Conservation (phyloP, 805 yeast species). For the Yueomyces sinensis region DNA sequence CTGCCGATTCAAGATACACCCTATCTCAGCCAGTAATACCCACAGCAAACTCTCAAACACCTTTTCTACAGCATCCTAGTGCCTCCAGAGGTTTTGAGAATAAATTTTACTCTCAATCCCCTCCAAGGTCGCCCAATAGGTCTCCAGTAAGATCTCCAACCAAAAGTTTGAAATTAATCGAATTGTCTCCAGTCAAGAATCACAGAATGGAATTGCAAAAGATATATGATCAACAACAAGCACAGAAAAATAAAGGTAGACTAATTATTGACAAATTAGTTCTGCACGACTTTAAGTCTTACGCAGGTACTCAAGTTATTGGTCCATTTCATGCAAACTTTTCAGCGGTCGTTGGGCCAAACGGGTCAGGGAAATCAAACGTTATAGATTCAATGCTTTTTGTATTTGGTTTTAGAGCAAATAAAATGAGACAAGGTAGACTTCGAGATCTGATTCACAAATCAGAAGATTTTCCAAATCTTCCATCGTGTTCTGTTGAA, state of each 20-base stretch:
- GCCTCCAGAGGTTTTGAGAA: conserved; percentile 25
- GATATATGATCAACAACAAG: conserved; percentile 13
- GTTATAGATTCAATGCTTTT: conserved; percentile 93
- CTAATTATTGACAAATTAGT: conserved; percentile 64
- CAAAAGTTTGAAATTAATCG: conserved; percentile 29
- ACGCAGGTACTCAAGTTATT: conserved; percentile 83
- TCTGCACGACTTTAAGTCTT: conserved; percentile 81
- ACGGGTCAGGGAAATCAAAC: conserved; percentile 96
- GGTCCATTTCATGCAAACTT: conserved; percentile 94
- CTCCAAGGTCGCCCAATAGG: conserved; percentile 18
- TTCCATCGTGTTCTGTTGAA: conserved; percentile 78
- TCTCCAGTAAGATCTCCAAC: conserved; percentile 27
- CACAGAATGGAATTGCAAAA: conserved; percentile 21
- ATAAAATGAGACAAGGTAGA: conserved; percentile 92
- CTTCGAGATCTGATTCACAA: conserved; percentile 87
- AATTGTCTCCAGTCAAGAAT: conserved; percentile 28
- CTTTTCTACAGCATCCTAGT: conserved; percentile 23
- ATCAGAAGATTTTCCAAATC: conserved; percentile 56
- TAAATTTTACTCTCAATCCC: conserved; percentile 18
- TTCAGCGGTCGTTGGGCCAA: conserved; percentile 97
- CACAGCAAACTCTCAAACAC: conserved; percentile 14
- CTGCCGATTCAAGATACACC: conserved; percentile 12
- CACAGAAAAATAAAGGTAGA: conserved; percentile 32
- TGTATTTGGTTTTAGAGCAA: conserved; percentile 94
- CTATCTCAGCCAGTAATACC: conserved; percentile 15